These are phyloP conservation scores for Elaeagnus macrophylla DNA, from an alignment of 306 rosid species.

Conservation along the genomic window DNA sequence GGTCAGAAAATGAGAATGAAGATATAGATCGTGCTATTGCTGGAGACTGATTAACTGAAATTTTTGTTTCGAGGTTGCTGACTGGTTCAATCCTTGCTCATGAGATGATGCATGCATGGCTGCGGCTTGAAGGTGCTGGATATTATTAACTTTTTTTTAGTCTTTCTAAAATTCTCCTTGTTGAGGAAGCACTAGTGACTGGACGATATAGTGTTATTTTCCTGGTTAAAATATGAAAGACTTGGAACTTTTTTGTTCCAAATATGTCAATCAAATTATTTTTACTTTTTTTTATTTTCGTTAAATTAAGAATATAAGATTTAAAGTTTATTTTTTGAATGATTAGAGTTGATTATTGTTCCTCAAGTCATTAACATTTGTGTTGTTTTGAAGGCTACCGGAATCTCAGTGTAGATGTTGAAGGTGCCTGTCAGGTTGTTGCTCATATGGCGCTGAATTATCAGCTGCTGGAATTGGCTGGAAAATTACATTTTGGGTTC, in stretches of 20 bases:
- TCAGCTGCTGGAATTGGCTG: too few species aligned
- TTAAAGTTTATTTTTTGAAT: not conserved
- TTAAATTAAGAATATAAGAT: too few species aligned
- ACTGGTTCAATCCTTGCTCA: constrained; percentile 95
- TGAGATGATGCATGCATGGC: constrained; percentile 99
- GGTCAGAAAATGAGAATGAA: constrained; percentile 66
- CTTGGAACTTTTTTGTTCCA: too few species aligned
- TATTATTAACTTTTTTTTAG: not conserved
- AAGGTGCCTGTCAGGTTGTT: constrained; percentile 95
- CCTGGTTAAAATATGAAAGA: too few species aligned
- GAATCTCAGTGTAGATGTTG: constrained; percentile 79
- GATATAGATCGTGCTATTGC: constrained; percentile 80
- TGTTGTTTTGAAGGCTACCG: constrained; percentile 59
- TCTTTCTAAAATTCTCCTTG: not conserved
- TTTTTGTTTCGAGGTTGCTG: constrained; percentile 42
- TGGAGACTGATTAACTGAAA: constrained; percentile 1
- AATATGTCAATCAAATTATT: too few species aligned
- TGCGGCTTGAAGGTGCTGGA: constrained; percentile 68
- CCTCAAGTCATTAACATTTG: not conserved
- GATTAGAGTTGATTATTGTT: not conserved
- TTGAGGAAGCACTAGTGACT: not conserved
- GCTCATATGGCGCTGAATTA: constrained; percentile 96
- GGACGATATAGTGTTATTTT: too few species aligned
- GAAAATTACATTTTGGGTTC: too few species aligned
- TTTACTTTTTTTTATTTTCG: too few species aligned